phyloP scores from a whole-genome alignment of 805 yeast species.

The Ogataea populi-albae region DNA sequence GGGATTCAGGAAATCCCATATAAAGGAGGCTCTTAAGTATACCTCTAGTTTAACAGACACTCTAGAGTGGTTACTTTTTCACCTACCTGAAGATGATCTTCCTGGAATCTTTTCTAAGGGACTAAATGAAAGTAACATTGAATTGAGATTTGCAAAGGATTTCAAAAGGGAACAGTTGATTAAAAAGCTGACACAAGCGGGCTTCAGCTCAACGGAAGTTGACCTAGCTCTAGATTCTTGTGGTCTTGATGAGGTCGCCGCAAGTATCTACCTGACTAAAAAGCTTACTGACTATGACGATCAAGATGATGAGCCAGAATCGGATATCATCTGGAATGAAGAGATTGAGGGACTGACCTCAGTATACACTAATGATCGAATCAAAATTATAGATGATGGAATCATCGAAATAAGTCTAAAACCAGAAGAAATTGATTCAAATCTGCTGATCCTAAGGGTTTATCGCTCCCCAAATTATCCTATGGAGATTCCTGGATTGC shows the following conservation, averaged over 20 bases:
- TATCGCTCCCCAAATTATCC: conserved; percentile 62
- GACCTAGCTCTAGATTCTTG: conserved; percentile 42
- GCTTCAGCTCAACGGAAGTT: conserved; percentile 66
- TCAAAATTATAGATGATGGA: conserved; percentile 30
- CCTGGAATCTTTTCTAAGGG: conserved; percentile 63
- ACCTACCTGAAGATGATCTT: conserved; percentile 91
- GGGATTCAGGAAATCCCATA: conserved; percentile 71
- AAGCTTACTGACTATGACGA: conserved; percentile 27
- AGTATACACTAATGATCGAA: conserved; percentile 50
- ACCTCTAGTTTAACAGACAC: conserved; percentile 48
- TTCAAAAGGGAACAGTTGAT: conserved; percentile 55
- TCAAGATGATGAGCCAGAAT: conserved; percentile 13
- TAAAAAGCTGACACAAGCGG: conserved; percentile 59
- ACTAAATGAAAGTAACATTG: conserved; percentile 54
- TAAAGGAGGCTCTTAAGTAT: conserved; percentile 67
- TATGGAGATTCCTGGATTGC: conserved; percentile 63
- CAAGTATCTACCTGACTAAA: conserved; percentile 51
- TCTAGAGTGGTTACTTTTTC: conserved; percentile 76
- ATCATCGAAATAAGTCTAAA: conserved; percentile 35
- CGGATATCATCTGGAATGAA: conserved; percentile 59
- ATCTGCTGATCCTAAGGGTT: conserved; percentile 34
- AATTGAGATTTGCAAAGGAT: conserved; percentile 52
- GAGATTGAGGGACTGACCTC: conserved; percentile 68
- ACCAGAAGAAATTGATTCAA: conserved; percentile 29
- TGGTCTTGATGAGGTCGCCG: conserved; percentile 43